Conservation (phyloP, 345 rosid species). For the Turritis glabra region DNA sequence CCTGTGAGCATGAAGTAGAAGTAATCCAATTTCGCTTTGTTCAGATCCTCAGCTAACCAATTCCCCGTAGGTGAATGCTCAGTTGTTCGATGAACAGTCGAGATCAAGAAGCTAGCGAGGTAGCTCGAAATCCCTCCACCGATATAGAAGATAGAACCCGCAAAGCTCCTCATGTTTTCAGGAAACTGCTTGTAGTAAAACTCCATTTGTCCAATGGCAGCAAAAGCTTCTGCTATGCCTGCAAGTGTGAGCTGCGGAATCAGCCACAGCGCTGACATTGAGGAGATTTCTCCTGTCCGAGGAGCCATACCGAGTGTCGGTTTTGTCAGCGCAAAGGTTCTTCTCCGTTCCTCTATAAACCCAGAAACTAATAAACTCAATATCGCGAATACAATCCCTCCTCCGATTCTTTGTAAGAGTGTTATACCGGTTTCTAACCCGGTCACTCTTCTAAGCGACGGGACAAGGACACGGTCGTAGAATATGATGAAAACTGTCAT, state of each 20-base stretch:
- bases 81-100: constrained; percentile 35
- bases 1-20: constrained; percentile 47
- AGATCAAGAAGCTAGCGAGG: constrained; percentile 44
- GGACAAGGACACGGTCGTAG: constrained; percentile 57
- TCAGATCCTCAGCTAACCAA: constrained; percentile 46
- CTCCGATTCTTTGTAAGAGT: constrained; percentile 49
- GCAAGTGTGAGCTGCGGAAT: constrained; percentile 53
- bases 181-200: constrained; percentile 61
- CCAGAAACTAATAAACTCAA: constrained; percentile 51
- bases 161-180: constrained; percentile 54
- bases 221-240: constrained; percentile 54
- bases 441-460: constrained; percentile 42
- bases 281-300: constrained; percentile 49
- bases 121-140: constrained; percentile 44
- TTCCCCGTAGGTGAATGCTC: constrained; percentile 33
- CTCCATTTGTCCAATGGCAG: constrained; percentile 45
- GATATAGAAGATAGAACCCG: constrained; percentile 35
- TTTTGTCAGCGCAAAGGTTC: constrained; percentile 46
- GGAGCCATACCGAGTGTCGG: constrained; percentile 51
- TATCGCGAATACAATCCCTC: constrained; percentile 44
- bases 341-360: constrained; percentile 47
- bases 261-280: constrained; percentile 57
- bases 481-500: constrained; percentile 52
- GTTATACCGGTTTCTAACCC: constrained; percentile 51
- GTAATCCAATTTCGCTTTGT: constrained; percentile 48